Base-by-base conservation (phyloP, 495 filamentous ascomycete species). In the Aspergillus olivimuriae region DNA sequence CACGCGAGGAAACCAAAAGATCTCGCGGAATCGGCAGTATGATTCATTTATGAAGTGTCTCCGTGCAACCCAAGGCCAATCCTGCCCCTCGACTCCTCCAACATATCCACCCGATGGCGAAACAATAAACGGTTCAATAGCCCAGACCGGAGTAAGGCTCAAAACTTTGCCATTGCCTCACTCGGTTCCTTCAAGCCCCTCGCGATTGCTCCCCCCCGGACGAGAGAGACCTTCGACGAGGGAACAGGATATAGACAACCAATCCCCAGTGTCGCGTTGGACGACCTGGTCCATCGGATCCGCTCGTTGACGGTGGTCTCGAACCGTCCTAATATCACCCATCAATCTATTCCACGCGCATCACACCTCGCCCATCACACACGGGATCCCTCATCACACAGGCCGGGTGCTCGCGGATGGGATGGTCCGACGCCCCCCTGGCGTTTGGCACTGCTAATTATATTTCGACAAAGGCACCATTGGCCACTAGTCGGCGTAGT, bases 81-180 rank as follows among this genome's bases (percentile, higher is more conserved):
- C n/a, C 16, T 17, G 14, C 23, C 44, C 28, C 24, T 17, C 34
- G 34, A 39, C 2, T 46, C 28, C 43, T n/a, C n/a, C n/a, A n/a
- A n/a, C 26, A 36, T 36, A 18, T 36, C 34, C 6, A 3, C 9
- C 23, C 16, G 9, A 9, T 36, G 21, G 18, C n/a, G 4, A 18
- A 44, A 17, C 16, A 36, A 28, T 17, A 20, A 37, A 34, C 14
- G 24, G 19, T 15, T 23, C 24, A 34, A 31, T 4, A 39, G 33
- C 11, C 19, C 12, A 43, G 5, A 11, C 16, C 10, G 36, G 11
- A 28, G 24, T 28, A 28, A 28, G 24, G 24, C 24, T 28, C 11
- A 11, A 28, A 28, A 28, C 24, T 28, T 28, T 28, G 24, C 24
- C 5, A 5, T 28, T 28, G n/a, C n/a, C 24, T 5, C 6, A 11